A percentile compares a stretch with the other conserved stretches of the same genome.
Conservation (phyloP, 352 stramenopile species). For the Globisporangium heterothallicum region DNA sequence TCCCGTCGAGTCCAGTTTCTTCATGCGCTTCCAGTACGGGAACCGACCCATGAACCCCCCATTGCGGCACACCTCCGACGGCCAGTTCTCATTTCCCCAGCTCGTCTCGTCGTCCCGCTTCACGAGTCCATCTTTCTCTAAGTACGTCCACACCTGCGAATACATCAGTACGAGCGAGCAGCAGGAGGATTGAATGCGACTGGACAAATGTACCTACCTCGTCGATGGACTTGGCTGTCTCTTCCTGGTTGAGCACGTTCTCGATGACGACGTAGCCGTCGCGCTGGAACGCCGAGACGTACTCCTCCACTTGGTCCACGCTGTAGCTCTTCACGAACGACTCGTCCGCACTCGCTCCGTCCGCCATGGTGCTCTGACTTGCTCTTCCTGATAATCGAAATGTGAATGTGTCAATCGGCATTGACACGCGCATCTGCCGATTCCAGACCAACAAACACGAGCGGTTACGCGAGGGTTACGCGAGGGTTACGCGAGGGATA, state of each 20-base stretch:
- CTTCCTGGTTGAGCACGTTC: slow-evolving; percentile 26
- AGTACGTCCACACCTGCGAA: slow-evolving; percentile 29
- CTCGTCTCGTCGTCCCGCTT: slow-evolving; percentile 31
- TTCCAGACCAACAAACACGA: background rate
- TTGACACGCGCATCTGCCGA: background rate
- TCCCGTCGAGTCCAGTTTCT: slow-evolving; percentile 36
- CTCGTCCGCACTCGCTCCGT: too few species aligned
- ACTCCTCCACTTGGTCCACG: slow-evolving; percentile 26
- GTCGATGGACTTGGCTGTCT: slow-evolving; percentile 28
- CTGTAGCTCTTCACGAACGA: slow-evolving; percentile 14
- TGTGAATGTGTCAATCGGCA: background rate
- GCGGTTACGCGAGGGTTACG: background rate
- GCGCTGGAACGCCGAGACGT: slow-evolving; percentile 30
- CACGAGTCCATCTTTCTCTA: slow-evolving; percentile 36
- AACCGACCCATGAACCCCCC: slow-evolving; percentile 44
- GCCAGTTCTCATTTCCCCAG: slow-evolving; percentile 47
- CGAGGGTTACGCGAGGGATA: background rate
- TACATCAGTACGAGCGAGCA: background rate
- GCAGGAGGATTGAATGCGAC: background rate
- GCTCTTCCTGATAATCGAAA: slow-evolving; percentile 5
- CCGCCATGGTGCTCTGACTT: too few species aligned
- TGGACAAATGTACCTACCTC: slow-evolving; percentile 14
- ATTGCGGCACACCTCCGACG: slow-evolving; percentile 36
- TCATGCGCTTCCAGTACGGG: slow-evolving; percentile 52
- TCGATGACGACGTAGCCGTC: slow-evolving; percentile 44